A percentile compares a stretch with the other conserved stretches of the same genome.
Evolutionary conservation across 2,329 filamentous ascomycete genomes (phyloP).

Genomic region (Aspergillus viridinutans): DNA sequence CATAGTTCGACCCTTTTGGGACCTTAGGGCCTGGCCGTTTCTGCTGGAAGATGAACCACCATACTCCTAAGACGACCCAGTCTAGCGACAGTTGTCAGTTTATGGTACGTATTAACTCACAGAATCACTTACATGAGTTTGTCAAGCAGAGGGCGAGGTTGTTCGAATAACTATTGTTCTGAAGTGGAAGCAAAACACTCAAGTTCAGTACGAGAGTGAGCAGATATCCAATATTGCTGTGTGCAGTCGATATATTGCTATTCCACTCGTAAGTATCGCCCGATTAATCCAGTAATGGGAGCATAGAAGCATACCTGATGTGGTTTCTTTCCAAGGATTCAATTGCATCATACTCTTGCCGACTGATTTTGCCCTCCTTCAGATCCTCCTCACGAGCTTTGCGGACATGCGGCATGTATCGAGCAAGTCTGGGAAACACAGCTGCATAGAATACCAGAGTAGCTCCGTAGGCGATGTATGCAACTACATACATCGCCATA

Average conservation of each 20-base stretch:
- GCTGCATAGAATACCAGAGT: conserved; percentile 43
- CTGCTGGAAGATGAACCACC: conserved; percentile 44
- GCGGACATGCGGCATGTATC: conserved; percentile 40
- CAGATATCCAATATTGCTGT: conserved; percentile 42
- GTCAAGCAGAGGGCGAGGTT: conserved; percentile 40
- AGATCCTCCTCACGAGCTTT: conserved; percentile 41
- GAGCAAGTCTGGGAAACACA: conserved; percentile 37
- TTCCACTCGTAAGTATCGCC: conserved; percentile 3
- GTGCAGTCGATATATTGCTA: conserved; percentile 41
- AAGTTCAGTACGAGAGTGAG: conserved; percentile 38
- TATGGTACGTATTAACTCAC: too few relatives aligned
- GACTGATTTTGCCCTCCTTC: conserved; percentile 34
- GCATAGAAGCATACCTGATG: conserved; percentile 28
- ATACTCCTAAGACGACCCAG: conserved; percentile 40
- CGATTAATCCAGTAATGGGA: neutral
- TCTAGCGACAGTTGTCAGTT: conserved; percentile 21
- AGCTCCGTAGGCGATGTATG: conserved; percentile 39
- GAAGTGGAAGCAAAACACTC: conserved; percentile 37
- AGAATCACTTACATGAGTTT: conserved; percentile 34
- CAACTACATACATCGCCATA: conserved; percentile 40
- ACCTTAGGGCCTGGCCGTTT: conserved; percentile 37
- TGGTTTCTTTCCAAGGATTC: conserved; percentile 42
- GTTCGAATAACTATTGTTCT: conserved; percentile 34
- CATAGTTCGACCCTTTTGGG: conserved; percentile 38
- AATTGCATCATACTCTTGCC: conserved; percentile 38